Evolutionary conservation across 2,329 filamentous ascomycete species (phyloP).

Genomic region (Colletotrichum higginsianum): DNA sequence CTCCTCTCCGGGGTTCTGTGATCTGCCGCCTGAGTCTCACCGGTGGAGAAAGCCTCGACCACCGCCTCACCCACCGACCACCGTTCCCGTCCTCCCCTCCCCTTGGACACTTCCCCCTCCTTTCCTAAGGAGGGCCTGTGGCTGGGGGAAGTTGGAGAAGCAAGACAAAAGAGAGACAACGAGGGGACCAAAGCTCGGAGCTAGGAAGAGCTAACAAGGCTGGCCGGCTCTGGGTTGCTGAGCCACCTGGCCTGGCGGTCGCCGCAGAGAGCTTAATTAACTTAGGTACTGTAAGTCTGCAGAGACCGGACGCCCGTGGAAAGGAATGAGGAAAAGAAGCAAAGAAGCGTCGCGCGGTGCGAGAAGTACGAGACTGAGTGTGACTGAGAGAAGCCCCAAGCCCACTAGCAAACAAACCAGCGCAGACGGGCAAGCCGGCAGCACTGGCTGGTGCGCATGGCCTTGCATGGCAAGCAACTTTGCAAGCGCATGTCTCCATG

Average conservation of each 20-base stretch:
- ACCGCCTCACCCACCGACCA: slow-evolving; percentile 10
- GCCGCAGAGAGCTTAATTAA: background rate
- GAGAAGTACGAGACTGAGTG: too few relatives aligned
- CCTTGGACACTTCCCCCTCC: background rate
- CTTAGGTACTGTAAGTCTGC: background rate
- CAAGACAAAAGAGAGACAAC: background rate
- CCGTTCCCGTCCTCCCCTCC: slow-evolving; percentile 6
- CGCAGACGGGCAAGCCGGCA: slow-evolving; percentile 25
- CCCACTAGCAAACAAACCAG: background rate
- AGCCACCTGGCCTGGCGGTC: slow-evolving; percentile 10
- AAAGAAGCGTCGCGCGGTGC: background rate
- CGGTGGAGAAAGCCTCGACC: slow-evolving; percentile 16
- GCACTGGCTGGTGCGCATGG: background rate
- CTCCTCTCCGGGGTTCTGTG: slow-evolving; percentile 10
- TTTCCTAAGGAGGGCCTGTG: background rate
- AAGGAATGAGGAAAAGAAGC: background rate
- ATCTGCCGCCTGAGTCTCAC: slow-evolving; percentile 5
- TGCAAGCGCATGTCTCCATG: too few relatives aligned
- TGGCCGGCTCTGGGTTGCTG: background rate
- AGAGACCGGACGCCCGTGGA: background rate
- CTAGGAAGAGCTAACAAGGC: background rate
- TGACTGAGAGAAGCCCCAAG: background rate
- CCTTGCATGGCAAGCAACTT: slow-evolving; percentile 32
- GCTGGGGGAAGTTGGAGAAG: slow-evolving; percentile 1
- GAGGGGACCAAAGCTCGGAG: background rate